Evolutionary conservation across 176 grass and related monocot genomes (phyloP), one percentile per base, ranked within the genome.

Genomic region (Coix lacrymajobi): DNA sequence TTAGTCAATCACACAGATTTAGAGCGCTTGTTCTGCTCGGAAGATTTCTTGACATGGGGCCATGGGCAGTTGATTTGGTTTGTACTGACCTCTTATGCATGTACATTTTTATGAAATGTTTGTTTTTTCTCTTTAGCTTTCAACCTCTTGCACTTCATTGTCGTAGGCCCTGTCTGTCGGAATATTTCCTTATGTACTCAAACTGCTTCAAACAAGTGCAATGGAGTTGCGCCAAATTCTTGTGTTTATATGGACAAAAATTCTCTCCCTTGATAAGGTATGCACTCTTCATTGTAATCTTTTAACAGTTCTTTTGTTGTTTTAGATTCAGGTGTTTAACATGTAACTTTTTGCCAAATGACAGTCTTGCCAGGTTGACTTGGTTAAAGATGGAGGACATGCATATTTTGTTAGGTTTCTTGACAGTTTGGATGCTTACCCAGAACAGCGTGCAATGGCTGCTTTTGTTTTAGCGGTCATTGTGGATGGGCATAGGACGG

Each of bases 221-320:
- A 78, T 87, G 62, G 96, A 99, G 69, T 68, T 99, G 69, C 93
- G 91, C 17, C 96, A 99, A 89, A 99, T 99, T 85, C 93, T 99
- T 80, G 93, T 99, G 56, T 99, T 99, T 75, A 96, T 99, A 85
- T 99, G 96, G 96, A 99, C 96, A 73, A 99, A 99, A 87, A 99
- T 99, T 85, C 93, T 99, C 71, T 92, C 96, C 54, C 93, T 99
- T 70, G 96, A 99, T 79, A 99, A 99, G 93, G 96, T 90, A 83
- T 19, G 30, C 34, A 12, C 49, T 65, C 62, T 63, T 69, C 8
- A n/a, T 76, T 30, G 34, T 26, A 73, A 73, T 86, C 15, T 72
- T 73, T 17, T 4, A 26, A 64, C 56, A 16, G 22, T 65, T 13
- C 6, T 71, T 62, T 33, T 60, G 8, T 86, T 5, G 15, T 66